A percentile compares a stretch with the other conserved stretches of the same genome.
Conservation (phyloP, 2,329 filamentous ascomycete species). For the Aspergillus sp. region DNA sequence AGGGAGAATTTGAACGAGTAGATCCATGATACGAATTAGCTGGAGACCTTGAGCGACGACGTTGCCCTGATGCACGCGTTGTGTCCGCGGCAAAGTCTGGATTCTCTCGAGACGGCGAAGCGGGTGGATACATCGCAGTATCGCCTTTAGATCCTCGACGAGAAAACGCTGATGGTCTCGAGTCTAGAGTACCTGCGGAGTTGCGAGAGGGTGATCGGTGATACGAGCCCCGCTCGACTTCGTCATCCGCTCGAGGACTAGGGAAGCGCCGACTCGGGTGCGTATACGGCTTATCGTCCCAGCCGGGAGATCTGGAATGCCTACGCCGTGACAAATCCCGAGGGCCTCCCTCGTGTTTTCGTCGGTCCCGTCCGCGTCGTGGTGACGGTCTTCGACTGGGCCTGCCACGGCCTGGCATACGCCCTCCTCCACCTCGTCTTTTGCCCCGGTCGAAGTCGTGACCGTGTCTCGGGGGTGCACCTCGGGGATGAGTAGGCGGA, state of each 20-base stretch:
- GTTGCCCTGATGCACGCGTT: slow-evolving; percentile 27
- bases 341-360: slow-evolving; percentile 30
- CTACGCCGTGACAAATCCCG: slow-evolving; percentile 27
- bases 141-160: slow-evolving; percentile 22
- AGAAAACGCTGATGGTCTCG: slow-evolving; percentile 31
- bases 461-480: slow-evolving; percentile 28
- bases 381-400: slow-evolving; percentile 33
- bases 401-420: slow-evolving; percentile 32
- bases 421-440: slow-evolving; percentile 36
- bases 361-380: slow-evolving; percentile 34
- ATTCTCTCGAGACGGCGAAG: slow-evolving; percentile 35
- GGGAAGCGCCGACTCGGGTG: slow-evolving; percentile 30
- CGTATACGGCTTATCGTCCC: slow-evolving; percentile 24
- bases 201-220: slow-evolving; percentile 37
- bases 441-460: slow-evolving; percentile 38
- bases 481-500: slow-evolving; percentile 21
- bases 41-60: slow-evolving; percentile 45
- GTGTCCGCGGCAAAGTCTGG: slow-evolving; percentile 34
- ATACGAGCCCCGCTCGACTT: slow-evolving; percentile 26
- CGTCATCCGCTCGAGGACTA: slow-evolving; percentile 27
- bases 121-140: slow-evolving; percentile 27
- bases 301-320: slow-evolving; percentile 34
- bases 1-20: slow-evolving; percentile 62
- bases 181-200: slow-evolving; percentile 31
- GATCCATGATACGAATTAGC: slow-evolving; percentile 59